Evolutionary conservation across 306 rosid species (phyloP).

Genomic region (Sechiopsis laciniata): DNA sequence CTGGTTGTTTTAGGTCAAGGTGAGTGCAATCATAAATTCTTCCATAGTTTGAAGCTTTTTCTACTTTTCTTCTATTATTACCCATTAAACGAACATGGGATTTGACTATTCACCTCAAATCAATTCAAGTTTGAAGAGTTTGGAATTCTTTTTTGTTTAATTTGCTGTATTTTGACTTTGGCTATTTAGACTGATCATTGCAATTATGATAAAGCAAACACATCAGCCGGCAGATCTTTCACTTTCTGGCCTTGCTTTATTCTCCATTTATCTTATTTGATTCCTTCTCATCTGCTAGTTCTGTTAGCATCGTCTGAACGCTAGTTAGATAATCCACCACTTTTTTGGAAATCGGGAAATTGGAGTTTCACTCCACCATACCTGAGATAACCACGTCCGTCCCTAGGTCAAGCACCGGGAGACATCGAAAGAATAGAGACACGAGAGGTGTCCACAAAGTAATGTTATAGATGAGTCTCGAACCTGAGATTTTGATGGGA

Average conservation of each 20-base stretch:
- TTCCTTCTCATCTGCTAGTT: constrained; percentile 4
- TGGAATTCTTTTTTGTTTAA: not conserved
- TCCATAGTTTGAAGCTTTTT: not conserved
- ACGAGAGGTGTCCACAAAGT: no score
- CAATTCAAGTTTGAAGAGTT: not conserved
- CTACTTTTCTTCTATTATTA: constrained; percentile 8
- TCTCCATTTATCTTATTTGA: constrained; percentile 12
- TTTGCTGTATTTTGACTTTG: not conserved
- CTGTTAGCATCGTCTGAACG: constrained; percentile 8
- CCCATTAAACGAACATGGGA: constrained; percentile 7
- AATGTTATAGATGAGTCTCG: no score
- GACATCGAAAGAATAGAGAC: no score
- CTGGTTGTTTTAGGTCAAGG: not conserved
- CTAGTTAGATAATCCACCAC: constrained; percentile 7
- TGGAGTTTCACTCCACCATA: no score
- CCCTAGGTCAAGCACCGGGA: no score
- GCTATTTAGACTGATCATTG: not conserved
- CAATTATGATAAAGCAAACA: not conserved
- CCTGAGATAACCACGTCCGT: no score
- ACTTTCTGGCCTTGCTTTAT: constrained; percentile 15
- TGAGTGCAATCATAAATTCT: constrained; percentile 6
- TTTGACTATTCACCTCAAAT: constrained; percentile 4
- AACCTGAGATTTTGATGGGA: no score
- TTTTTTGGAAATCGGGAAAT: no score
- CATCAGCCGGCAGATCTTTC: constrained; percentile 19